phyloP scores from a whole-genome alignment of 2,329 filamentous ascomycete genomes.

The Fusarium anguioides region DNA sequence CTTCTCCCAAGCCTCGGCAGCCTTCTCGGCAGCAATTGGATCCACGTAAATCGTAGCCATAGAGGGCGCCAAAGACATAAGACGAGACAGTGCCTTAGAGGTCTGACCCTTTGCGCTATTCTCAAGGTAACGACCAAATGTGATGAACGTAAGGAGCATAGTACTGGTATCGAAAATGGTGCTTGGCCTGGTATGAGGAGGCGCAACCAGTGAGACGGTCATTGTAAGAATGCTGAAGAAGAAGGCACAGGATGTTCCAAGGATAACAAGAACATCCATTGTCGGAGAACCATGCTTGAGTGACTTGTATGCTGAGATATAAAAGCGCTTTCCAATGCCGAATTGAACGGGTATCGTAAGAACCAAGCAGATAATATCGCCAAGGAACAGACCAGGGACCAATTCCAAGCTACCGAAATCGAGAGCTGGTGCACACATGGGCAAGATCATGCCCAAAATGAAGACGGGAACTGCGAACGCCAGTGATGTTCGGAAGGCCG shows the following conservation, averaged over 20 bases:
- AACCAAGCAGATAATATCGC: slow-evolving; percentile 83
- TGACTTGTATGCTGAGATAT: slow-evolving; percentile 92
- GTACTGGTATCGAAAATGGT: slow-evolving; percentile 98
- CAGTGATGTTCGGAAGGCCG: slow-evolving; percentile 80
- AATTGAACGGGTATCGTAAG: slow-evolving; percentile 96
- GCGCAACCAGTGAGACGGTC: slow-evolving; percentile 79
- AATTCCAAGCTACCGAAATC: slow-evolving; percentile 79
- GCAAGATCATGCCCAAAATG: slow-evolving; percentile 90
- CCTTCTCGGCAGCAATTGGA: slow-evolving; percentile 91
- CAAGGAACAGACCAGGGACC: slow-evolving; percentile 83
- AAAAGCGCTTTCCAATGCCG: slow-evolving; percentile 94
- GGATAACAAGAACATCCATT: slow-evolving; percentile 95
- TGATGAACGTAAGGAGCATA: slow-evolving; percentile 97
- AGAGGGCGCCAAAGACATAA: slow-evolving; percentile 96
- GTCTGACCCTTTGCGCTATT: slow-evolving; percentile 97
- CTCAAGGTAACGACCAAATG: slow-evolving; percentile 89
- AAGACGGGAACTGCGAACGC: slow-evolving; percentile 91
- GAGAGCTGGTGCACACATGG: slow-evolving; percentile 81
- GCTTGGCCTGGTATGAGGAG: slow-evolving; percentile 81
- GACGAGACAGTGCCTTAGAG: slow-evolving; percentile 87
- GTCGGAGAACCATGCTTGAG: slow-evolving; percentile 91
- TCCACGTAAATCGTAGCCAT: slow-evolving; percentile 98
- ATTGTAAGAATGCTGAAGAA: slow-evolving; percentile 94
- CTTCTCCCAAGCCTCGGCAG: slow-evolving; percentile 78
- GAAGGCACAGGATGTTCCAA: slow-evolving; percentile 95